Evolutionary conservation across 495 filamentous ascomycete species (phyloP).

Genomic region (Neurospora sp.): DNA sequence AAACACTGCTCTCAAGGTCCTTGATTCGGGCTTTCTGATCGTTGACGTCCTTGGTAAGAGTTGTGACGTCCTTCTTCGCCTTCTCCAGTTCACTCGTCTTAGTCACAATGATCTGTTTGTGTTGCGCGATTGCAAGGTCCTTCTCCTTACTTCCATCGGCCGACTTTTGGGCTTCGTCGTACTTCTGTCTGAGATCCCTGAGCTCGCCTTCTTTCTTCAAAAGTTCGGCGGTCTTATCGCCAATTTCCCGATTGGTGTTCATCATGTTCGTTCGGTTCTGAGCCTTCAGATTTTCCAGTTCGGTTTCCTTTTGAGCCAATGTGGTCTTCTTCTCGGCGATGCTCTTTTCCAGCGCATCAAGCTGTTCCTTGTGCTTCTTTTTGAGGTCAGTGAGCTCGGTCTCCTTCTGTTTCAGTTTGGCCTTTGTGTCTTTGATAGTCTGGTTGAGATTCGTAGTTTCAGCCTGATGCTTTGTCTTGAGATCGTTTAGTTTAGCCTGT

Average conservation of each 20-base stretch:
- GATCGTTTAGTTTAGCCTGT: not conserved
- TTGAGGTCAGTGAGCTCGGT: not conserved
- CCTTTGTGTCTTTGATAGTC: not conserved
- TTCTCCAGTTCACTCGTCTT: not conserved
- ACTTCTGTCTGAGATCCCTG: not conserved
- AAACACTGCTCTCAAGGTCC: not conserved
- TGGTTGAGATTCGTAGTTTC: not conserved
- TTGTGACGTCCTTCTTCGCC: not conserved
- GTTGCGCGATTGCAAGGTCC: not conserved
- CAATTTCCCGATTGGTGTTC: not conserved
- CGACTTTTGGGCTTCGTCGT: not conserved
- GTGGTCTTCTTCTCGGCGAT: not conserved
- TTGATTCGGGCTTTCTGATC: not conserved
- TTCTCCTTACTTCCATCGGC: not conserved
- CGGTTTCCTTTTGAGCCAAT: not conserved
- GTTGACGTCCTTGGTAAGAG: not conserved
- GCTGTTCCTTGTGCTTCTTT: not conserved
- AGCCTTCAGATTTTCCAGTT: not conserved
- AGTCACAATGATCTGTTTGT: not conserved
- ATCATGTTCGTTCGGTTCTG: not conserved
- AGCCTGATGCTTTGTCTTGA: not conserved
- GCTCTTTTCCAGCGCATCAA: not conserved
- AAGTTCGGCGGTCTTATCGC: not conserved
- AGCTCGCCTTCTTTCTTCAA: not conserved
- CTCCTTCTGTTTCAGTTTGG: not conserved